phyloP scores from a whole-genome alignment of 305 asterid genomes.

The Rubia tinctorum region DNA sequence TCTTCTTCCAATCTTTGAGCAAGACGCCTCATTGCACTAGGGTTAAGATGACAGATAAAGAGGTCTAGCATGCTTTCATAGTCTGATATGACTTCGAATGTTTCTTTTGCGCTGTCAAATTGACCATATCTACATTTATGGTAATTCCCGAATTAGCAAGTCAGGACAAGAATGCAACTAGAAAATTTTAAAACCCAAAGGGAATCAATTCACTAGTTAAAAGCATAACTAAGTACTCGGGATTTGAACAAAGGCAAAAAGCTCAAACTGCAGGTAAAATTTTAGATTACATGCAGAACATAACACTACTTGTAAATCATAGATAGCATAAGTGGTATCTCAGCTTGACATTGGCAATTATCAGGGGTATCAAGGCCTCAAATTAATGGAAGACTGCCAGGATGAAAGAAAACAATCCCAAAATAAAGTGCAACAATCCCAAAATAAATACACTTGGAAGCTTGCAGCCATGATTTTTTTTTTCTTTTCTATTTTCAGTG shows the following conservation, averaged over 20 bases:
- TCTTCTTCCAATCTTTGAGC: slow-evolving; percentile 97
- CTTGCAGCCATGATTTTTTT: not conserved
- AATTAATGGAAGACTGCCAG: not conserved
- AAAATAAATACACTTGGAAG: not conserved
- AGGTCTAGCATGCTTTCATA: slow-evolving; percentile 97
- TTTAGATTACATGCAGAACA: not conserved
- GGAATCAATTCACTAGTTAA: not conserved
- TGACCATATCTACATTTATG: slow-evolving; percentile 84
- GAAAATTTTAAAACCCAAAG: not conserved
- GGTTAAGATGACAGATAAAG: slow-evolving; percentile 98
- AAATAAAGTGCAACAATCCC: slow-evolving; percentile 1
- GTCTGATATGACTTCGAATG: slow-evolving; percentile 94
- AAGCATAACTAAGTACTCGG: not conserved
- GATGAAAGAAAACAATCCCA: not conserved
- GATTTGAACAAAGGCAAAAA: not conserved
- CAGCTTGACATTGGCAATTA: not conserved
- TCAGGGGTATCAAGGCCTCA: slow-evolving; percentile 7
- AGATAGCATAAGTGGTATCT: not conserved
- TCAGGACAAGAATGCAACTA: slow-evolving; percentile 2
- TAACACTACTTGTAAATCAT: not conserved
- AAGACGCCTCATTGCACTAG: slow-evolving; percentile 98
- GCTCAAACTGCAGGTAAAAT: not conserved
- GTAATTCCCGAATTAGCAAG: slow-evolving; percentile 2
- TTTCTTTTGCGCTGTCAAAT: slow-evolving; percentile 97
- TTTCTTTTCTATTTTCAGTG: not conserved